Base-by-base conservation (phyloP, 1,284 basidiomycete species). In the Caloboletus firmus region DNA sequence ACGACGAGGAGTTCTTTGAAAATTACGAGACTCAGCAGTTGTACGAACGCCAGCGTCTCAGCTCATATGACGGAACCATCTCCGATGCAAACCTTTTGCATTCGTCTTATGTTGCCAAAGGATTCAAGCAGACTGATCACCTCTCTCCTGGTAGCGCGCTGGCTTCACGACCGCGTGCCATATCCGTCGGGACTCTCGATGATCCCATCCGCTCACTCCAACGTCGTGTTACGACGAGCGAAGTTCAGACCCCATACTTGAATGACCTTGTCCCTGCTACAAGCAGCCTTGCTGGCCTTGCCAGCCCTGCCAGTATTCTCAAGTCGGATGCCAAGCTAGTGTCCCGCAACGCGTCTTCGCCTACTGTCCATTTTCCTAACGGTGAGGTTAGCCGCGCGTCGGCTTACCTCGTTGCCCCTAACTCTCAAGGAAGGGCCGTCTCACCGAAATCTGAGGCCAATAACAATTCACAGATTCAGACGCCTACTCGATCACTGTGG, bases 401-500 rank as follows among this genome's bases (percentile, higher is more conserved):
- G 36, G 78, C 82, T 37, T 90, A 90, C 64, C 76, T 89, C 31
- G 75, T 80, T 54, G 83, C 85, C n/a, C 85, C 85, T 43, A 73
- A 77, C 51, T 74, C 74, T 34, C 81, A 85, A 62, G 86, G 82
- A 62, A 82, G 89, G 44, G 84, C 89, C 20, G 74, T 88, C 45
- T 92, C 90, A 10, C 90, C 89, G 31, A 92, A 92, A 70, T 78
- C 85, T 34, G 89, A 91, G 70, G 77, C 73, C 34, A 76, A 82
- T 45, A 76, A 79, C 41, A 77, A 79, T 35, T 80, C 83, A 5
- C 90, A 91, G 67, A 81, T 87, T 48, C 93, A 97, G 73, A 90
- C 93, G 43, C 96, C 97, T 22, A 96, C 94, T 13, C 85, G 96
- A 49, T 95, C 93, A 41, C 79, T 99, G 41, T 99, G 96, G 95